A percentile compares a stretch with the other conserved stretches of the same genome.
Conservation (phyloP, 306 rosid genomes). For the Bauhinia variegata region DNA sequence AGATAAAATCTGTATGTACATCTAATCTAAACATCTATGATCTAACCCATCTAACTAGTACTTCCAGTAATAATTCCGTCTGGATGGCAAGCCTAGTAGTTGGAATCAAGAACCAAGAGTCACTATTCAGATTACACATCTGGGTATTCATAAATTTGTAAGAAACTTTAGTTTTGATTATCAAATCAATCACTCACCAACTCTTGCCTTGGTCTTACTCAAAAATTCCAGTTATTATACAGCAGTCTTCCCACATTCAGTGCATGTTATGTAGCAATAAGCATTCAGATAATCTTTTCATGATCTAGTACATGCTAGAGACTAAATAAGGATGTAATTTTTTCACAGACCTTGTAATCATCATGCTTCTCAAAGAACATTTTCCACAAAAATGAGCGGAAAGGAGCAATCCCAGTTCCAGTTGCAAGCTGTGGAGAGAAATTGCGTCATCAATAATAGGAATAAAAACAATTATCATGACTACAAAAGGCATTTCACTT, state of each 20-base stretch:
- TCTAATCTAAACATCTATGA: no score
- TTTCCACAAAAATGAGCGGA: slow-evolving; percentile 93
- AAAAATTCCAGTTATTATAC: neutral
- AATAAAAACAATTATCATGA: slow-evolving; percentile 6
- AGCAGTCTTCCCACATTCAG: neutral
- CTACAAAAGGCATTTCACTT: neutral
- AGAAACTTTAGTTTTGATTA: neutral
- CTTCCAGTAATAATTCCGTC: no score
- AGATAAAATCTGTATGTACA: neutral
- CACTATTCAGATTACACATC: neutral
- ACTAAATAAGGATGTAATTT: neutral
- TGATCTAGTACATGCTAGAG: neutral
- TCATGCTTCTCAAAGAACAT: slow-evolving; percentile 95
- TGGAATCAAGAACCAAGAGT: neutral
- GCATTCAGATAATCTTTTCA: no score
- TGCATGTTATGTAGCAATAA: no score
- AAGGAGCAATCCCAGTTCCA: slow-evolving; percentile 99
- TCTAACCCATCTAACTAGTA: no score
- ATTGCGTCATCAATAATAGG: slow-evolving; percentile 22
- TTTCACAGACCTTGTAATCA: slow-evolving; percentile 71
- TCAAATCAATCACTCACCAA: slow-evolving; percentile 1
- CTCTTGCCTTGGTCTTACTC: neutral
- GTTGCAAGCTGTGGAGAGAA: slow-evolving; percentile 74
- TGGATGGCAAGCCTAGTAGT: no score
- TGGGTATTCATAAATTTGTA: no score